Percentiles rank a stretch among this genome's conserved stretches.
These are phyloP conservation scores for Zea mays DNA, from an alignment of 176 grass and related monocot genomes.

Conservation along the genomic window DNA sequence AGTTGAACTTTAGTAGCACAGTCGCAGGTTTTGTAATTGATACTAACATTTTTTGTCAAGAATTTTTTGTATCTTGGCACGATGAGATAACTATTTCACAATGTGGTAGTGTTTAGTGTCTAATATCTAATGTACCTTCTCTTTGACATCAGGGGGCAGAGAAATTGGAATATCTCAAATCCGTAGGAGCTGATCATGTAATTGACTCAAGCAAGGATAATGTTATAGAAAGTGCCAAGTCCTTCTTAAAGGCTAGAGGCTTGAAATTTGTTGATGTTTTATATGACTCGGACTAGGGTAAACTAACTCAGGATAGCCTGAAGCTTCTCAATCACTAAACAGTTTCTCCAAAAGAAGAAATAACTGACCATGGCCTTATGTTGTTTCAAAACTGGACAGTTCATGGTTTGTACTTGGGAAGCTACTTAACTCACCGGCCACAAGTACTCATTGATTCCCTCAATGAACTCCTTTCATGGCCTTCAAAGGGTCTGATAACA, in stretches of 20 bases:
- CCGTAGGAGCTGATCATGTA: slow-evolving; percentile 81
- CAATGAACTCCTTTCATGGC: slow-evolving; percentile 77
- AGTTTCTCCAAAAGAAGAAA: slow-evolving; percentile 1
- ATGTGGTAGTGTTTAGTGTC: neutral
- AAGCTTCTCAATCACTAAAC: slow-evolving; percentile 66
- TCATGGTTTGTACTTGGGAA: slow-evolving; percentile 96
- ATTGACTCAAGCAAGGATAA: slow-evolving; percentile 81
- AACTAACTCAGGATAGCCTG: slow-evolving; percentile 87
- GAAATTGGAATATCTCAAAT: slow-evolving; percentile 77
- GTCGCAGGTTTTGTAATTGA: no score
- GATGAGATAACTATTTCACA: slow-evolving; percentile 10
- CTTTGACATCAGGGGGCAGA: slow-evolving; percentile 54
- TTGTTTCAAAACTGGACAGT: slow-evolving; percentile 87
- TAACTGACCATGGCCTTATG: slow-evolving; percentile 20
- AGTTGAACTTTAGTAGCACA: no score
- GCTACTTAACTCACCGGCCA: slow-evolving; percentile 61
- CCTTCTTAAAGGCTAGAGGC: slow-evolving; percentile 76
- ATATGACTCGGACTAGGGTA: slow-evolving; percentile 87
- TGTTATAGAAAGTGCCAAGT: slow-evolving; percentile 75
- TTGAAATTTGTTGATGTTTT: slow-evolving; percentile 89
- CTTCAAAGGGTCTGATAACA: slow-evolving; percentile 77
- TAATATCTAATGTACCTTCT: slow-evolving; percentile 10
- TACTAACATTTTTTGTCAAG: no score
- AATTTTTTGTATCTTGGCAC: no score
- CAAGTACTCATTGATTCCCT: slow-evolving; percentile 70